phyloP scores from a whole-genome alignment of 1,284 basidiomycete genomes.

The Irpex sp. region DNA sequence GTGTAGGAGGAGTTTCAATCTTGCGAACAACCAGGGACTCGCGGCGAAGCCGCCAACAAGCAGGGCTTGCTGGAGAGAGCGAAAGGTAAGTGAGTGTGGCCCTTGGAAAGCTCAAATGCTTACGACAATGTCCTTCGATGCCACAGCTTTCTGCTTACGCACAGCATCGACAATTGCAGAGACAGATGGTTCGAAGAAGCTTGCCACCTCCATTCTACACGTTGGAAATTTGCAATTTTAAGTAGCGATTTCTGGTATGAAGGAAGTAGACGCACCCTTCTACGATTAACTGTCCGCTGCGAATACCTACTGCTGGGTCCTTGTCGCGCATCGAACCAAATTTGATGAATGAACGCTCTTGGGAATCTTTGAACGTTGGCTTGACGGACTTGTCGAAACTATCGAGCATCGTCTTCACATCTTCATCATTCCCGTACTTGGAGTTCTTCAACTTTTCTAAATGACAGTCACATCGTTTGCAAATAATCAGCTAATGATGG shows the following conservation, averaged over 20 bases:
- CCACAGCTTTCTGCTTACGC: conserved; percentile 24
- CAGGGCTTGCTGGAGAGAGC: conserved; percentile 29
- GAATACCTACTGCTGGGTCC: conserved; percentile 34
- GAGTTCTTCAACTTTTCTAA: conserved; percentile 32
- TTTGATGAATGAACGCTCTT: conserved; percentile 35
- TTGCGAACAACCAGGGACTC: conserved; percentile 33
- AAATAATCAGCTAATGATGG: background rate
- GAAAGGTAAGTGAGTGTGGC: background rate
- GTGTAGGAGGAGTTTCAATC: conserved; percentile 23
- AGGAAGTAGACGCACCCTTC: conserved; percentile 28
- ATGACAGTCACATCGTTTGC: background rate
- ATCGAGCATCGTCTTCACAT: conserved; percentile 32
- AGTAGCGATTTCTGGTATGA: background rate
- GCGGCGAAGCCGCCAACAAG: conserved; percentile 39
- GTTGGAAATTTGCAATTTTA: background rate
- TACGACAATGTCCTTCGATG: background rate
- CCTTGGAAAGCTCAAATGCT: background rate
- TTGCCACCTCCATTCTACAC: conserved; percentile 29
- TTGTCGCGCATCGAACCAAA: conserved; percentile 36
- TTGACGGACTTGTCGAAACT: conserved; percentile 40
- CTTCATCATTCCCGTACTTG: conserved; percentile 30
- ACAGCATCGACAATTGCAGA: conserved; percentile 30
- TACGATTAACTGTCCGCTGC: conserved; percentile 36
- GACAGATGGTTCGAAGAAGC: conserved; percentile 39
- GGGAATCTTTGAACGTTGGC: conserved; percentile 32